Base-by-base conservation (phyloP, 352 stramenopile genomes). In the Phytophthora cryptogea region DNA sequence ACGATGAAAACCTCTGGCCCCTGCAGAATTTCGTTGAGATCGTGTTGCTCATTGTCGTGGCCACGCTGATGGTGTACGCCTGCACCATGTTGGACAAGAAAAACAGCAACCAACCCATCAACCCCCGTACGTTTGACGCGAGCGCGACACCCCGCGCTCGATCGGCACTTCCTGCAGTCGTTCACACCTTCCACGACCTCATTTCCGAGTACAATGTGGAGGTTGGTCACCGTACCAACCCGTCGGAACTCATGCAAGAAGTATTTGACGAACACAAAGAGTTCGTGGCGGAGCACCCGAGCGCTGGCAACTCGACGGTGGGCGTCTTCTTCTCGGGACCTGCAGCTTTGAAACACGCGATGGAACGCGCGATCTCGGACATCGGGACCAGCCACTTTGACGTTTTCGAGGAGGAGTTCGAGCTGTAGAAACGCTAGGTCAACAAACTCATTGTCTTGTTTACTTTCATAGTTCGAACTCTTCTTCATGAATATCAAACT, bases 251-350 rank as follows among this genome's bases (percentile, higher is more conserved):
- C 14, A 59, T 85, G 26, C 44, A 60, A 5, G 39, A 65, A 26
- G 58, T 73, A 2, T 62, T 72, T 16, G 30, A 43, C 0, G 37
- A 43, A 4, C 64, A 75, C 42, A 35, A 51, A 28, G 33, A 51
- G 9, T 47, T 56, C 23, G 37, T 16, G 11, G 33, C 30, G 9
- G 26, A 31, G 16, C 30, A 56, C 32, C 28, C 44, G 9, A 42
- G 10, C 33, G 16, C 16, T 2, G 63, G 58, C 4, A 68, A 71
- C 16, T 30, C 36, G 14, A 63, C 51, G 0, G 54, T 80, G n/a
- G 73, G 66, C 9, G 49, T 83, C 9, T 83, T 83, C 51, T 59
- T 80, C 27, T 83, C 73, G 0, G 73, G 70, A 2, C 67, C 73
- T 0, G 61, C 70, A 16, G 51, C 61, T 11, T 43, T 80, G 16